Conservation (phyloP, 495 filamentous ascomycete genomes). For the Aspergillus wentii region DNA sequence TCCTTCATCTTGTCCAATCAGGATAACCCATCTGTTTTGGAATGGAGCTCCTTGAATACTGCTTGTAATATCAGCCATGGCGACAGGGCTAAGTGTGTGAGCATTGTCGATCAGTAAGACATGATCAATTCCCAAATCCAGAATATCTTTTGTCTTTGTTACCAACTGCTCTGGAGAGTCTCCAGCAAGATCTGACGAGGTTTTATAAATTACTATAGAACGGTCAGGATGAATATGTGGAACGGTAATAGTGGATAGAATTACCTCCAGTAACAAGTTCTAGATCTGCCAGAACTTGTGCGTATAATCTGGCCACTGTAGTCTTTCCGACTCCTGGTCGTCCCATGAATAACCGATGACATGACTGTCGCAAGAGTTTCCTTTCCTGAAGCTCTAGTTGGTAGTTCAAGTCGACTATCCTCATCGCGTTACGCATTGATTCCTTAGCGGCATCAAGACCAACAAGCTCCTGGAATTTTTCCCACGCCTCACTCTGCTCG, state of each 20-base stretch:
- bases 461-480: conserved; percentile 8
- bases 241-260: too few relatives aligned
- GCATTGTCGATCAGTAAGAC: conserved; percentile 7
- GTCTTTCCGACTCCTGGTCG: conserved; percentile 54
- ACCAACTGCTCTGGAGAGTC: background rate
- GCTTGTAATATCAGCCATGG: conserved; percentile 7
- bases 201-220: background rate
- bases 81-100: conserved; percentile 7
- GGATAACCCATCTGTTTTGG: conserved; percentile 9
- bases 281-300: conserved; percentile 40
- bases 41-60: background rate
- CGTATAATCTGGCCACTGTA: conserved; percentile 59
- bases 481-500: conserved; percentile 9
- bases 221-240: too few relatives aligned
- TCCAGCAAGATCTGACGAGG: background rate
- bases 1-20: too few relatives aligned
- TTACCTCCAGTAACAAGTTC: conserved; percentile 10
- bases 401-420: conserved; percentile 12
- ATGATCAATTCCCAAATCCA: conserved; percentile 1
- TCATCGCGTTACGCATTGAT: conserved; percentile 8
- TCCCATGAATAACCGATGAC: conserved; percentile 13
- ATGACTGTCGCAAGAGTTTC: conserved; percentile 3
- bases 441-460: conserved; percentile 12
- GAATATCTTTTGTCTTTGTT: background rate
- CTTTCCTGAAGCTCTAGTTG: conserved; percentile 12